Evolutionary conservation across 805 yeast genomes (phyloP), one percentile per base, ranked within the genome.

Genomic region (Starmerella kuoi): DNA sequence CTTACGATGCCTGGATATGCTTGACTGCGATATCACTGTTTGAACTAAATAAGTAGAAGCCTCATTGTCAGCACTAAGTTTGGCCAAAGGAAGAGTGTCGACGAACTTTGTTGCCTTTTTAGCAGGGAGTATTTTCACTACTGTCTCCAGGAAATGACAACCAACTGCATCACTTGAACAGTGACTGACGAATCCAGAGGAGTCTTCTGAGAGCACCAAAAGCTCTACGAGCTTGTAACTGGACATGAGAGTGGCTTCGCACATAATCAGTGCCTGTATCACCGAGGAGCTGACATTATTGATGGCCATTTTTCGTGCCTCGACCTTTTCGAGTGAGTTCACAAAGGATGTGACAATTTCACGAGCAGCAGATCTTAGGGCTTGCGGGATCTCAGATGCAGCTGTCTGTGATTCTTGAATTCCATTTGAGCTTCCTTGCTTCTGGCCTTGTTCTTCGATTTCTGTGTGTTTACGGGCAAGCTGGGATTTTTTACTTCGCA

Each of bases 111-210:
- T 81, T 18, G 81, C 72, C 56, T 74, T 77, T 49, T 75, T 79
- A 48, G 72, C 62, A 50, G 91, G 76, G 47, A 79, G 77, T 45
- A 71, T 72, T 37, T 70, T 73, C 39, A 87, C 66, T 9, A 77
- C 71, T 17, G 77, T 70, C 60, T 91, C 85, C 22, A 88, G 66
- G 65, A 91, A 88, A 61, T 86, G 96, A 1, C 94, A 80, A 0
- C 97, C 98, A n/a, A 87, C 84, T 1, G 93, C 68, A 56, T 86
- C 95, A 7, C 91, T 74, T 28, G 88, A 63, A 41, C 87, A 66
- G 54, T 80, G 81, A 57, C 86, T 95, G 24, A 87, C 77, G 59
- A 81, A 86, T 0, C 91, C 75, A 37, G 49, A 49, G 4, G 58
- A 38, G 48, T 73, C 87, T 53, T 82, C 50, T 5, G 45, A 46